Evolutionary conservation across 768 basidiomycete genomes (phyloP).

Genomic region (Panus rudis): DNA sequence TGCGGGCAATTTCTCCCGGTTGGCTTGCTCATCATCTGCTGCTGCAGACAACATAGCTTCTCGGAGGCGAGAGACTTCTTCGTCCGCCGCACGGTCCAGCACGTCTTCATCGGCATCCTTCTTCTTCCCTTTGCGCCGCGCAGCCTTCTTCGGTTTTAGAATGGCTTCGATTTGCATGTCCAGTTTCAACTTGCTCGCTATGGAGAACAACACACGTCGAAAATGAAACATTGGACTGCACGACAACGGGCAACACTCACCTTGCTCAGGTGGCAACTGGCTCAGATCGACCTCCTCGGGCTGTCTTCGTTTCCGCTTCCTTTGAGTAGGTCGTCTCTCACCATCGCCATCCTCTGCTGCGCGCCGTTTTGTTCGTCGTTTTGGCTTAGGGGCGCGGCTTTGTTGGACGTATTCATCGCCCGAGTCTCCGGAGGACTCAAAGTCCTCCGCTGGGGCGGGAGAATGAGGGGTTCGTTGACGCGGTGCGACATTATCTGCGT

Average conservation of each 20-base stretch:
- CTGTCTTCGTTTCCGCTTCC: slow-evolving; percentile 54
- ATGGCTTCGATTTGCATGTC: slow-evolving; percentile 86
- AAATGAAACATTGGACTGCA: slow-evolving; percentile 1
- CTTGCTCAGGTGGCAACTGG: slow-evolving; percentile 72
- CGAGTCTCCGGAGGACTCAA: slow-evolving; percentile 33
- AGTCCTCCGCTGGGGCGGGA: slow-evolving; percentile 27
- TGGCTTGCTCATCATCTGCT: slow-evolving; percentile 75
- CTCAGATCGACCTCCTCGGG: slow-evolving; percentile 59
- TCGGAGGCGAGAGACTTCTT: slow-evolving; percentile 83
- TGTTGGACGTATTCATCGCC: slow-evolving; percentile 48
- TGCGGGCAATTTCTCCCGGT: slow-evolving; percentile 75
- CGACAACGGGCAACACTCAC: slow-evolving; percentile 31
- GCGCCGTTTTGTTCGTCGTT: slow-evolving; percentile 18
- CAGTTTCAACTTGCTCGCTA: slow-evolving; percentile 71
- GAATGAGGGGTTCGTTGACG: too few relatives aligned
- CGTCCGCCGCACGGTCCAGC: slow-evolving; percentile 83
- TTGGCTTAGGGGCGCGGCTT: slow-evolving; percentile 15
- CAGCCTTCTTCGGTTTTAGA: slow-evolving; percentile 69
- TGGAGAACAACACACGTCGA: background rate
- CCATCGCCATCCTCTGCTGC: slow-evolving; percentile 23
- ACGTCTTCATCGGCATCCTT: slow-evolving; percentile 70
- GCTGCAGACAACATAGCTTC: slow-evolving; percentile 85
- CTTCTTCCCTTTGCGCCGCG: slow-evolving; percentile 60
- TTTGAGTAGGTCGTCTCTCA: slow-evolving; percentile 22
- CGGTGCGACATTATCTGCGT: too few relatives aligned